Conservation (phyloP, 2,329 filamentous ascomycete genomes). For the Ilyonectria mors-panacis region DNA sequence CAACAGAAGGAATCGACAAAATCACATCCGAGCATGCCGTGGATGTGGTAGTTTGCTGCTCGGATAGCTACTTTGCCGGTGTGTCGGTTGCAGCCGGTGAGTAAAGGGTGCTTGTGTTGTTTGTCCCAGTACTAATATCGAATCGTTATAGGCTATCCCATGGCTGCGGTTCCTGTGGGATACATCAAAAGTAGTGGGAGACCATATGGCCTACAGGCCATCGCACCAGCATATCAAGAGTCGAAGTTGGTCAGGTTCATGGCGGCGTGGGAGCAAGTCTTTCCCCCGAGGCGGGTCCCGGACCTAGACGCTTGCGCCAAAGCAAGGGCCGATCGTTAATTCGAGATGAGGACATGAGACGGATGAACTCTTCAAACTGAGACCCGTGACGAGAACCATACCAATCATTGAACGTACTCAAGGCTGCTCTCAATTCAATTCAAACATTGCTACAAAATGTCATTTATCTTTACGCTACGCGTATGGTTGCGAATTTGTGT, state of each 20-base stretch:
- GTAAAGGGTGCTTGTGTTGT: neutral
- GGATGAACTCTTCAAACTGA: neutral
- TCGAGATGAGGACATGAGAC: too few relatives aligned
- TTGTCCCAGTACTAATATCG: neutral
- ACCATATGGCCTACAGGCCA: neutral
- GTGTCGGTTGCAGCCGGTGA: neutral
- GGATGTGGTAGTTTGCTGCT: too few relatives aligned
- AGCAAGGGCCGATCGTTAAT: neutral
- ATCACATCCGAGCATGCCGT: too few relatives aligned
- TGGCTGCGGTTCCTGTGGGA: neutral
- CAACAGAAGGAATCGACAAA: neutral
- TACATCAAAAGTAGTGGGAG: neutral
- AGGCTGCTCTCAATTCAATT: too few relatives aligned
- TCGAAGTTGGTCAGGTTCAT: neutral
- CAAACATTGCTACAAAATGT: too few relatives aligned
- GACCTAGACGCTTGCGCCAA: neutral
- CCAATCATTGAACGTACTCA: too few relatives aligned
- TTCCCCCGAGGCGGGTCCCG: neutral
- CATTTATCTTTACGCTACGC: too few relatives aligned
- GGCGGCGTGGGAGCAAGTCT: neutral
- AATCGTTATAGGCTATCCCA: neutral
- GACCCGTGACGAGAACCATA: neutral
- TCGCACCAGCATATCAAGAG: neutral
- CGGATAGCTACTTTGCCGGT: neutral
- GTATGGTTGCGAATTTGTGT: too few relatives aligned